phyloP scores from a whole-genome alignment of 768 basidiomycete species.

The Mycena capillaripes region DNA sequence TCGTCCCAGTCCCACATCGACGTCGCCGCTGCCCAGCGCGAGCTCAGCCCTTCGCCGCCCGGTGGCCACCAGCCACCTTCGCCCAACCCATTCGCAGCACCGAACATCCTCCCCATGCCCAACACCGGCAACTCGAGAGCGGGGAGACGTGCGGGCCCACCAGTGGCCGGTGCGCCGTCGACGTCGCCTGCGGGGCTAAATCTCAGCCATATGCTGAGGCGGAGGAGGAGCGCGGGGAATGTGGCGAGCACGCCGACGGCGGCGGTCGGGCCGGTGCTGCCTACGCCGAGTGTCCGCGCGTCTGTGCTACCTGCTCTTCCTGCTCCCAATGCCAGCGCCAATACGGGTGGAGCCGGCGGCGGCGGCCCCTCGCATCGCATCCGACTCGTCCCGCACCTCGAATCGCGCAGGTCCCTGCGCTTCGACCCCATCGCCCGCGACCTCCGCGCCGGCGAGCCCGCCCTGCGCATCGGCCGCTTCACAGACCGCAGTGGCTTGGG shows the following conservation, averaged over 20 bases:
- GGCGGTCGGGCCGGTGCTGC: not conserved
- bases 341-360: not conserved
- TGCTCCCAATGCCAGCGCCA: not conserved
- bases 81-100: no score
- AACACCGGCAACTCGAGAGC: no score
- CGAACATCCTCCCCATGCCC: not conserved
- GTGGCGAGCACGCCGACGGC: not conserved
- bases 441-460: slow-evolving; percentile 74
- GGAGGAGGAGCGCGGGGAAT: slow-evolving; percentile 27
- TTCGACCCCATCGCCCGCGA: slow-evolving; percentile 95
- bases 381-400: slow-evolving; percentile 95
- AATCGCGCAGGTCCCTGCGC: slow-evolving; percentile 87
- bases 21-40: no score
- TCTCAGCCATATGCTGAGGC: slow-evolving; percentile 22
- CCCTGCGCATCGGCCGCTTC: slow-evolving; percentile 93
- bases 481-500: slow-evolving; percentile 86
- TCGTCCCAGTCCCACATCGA: slow-evolving; percentile 72
- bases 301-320: not conserved
- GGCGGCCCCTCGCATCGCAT: slow-evolving; percentile 71
- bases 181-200: slow-evolving; percentile 13
- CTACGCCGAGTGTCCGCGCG: not conserved
- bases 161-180: not conserved
- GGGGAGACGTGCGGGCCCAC: no score
- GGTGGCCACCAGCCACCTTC: no score
- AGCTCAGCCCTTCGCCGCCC: slow-evolving; percentile 63